Percentiles rank a stretch among this genome's conserved stretches.
Evolutionary conservation across 768 basidiomycete species (phyloP).

Genomic region (Auriculariales sp.): DNA sequence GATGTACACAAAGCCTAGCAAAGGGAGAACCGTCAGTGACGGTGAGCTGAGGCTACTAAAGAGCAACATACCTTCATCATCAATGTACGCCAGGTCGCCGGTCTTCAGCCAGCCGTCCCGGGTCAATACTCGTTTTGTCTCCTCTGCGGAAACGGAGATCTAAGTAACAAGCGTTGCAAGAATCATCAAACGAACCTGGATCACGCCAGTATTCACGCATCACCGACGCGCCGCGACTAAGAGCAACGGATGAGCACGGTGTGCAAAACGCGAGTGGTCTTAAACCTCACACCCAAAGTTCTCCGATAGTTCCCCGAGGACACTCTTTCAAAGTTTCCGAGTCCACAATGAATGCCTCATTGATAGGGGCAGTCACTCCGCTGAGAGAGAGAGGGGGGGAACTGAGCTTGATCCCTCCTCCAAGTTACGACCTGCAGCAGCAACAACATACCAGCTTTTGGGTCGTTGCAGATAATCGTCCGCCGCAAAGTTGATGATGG

Average conservation of each 20-base stretch:
- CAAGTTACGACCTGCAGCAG: background rate
- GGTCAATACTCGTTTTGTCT: slow-evolving; percentile 32
- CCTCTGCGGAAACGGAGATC: slow-evolving; percentile 16
- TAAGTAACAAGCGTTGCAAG: background rate
- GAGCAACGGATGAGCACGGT: background rate
- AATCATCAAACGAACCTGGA: slow-evolving; percentile 20
- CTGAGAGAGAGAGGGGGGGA: no score
- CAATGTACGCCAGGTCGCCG: slow-evolving; percentile 38
- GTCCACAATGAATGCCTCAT: background rate
- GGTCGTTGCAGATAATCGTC: background rate
- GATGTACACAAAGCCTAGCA: slow-evolving; percentile 17
- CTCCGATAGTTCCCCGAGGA: slow-evolving; percentile 16
- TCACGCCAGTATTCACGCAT: slow-evolving; percentile 53
- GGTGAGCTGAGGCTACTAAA: background rate
- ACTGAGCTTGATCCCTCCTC: no score
- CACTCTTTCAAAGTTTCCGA: background rate
- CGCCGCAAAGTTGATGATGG: slow-evolving; percentile 12
- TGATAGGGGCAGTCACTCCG: background rate
- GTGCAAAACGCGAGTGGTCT: background rate
- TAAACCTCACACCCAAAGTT: slow-evolving; percentile 18
- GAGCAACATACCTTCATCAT: slow-evolving; percentile 20
- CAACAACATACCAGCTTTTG: background rate
- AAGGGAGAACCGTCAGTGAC: background rate
- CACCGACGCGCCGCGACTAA: slow-evolving; percentile 39
- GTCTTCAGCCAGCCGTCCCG: slow-evolving; percentile 42